Conservation (phyloP, 2,329 filamentous ascomycete genomes). For the Dothideomycetes sp. region DNA sequence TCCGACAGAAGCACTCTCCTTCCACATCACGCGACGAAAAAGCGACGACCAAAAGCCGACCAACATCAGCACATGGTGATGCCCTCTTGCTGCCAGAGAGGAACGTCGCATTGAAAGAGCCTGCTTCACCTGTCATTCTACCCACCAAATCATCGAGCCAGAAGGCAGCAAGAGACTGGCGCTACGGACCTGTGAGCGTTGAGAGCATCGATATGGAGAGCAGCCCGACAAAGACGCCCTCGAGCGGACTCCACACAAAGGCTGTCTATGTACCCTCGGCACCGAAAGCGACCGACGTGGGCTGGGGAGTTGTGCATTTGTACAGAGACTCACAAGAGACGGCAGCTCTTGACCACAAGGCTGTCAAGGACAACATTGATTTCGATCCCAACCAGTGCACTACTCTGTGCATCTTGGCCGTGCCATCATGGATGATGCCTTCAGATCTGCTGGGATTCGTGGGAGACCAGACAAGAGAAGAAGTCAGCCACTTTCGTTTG, state of each 20-base stretch:
- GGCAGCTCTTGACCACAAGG: slow-evolving; percentile 40
- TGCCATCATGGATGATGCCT: slow-evolving; percentile 87
- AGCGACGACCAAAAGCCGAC: slow-evolving; percentile 8
- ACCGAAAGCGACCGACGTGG: slow-evolving; percentile 63
- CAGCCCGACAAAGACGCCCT: slow-evolving; percentile 36
- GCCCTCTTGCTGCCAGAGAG: slow-evolving; percentile 28
- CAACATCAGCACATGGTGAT: slow-evolving; percentile 22
- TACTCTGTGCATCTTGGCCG: slow-evolving; percentile 84
- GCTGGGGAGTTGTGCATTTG: slow-evolving; percentile 89
- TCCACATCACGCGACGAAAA: neutral
- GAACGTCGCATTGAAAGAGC: slow-evolving; percentile 28
- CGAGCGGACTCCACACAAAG: slow-evolving; percentile 68
- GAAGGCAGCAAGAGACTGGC: slow-evolving; percentile 59
- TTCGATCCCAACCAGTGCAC: slow-evolving; percentile 60
- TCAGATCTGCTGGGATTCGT: slow-evolving; percentile 87
- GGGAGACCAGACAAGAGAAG: slow-evolving; percentile 73
- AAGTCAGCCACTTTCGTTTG: slow-evolving; percentile 90
- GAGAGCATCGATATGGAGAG: slow-evolving; percentile 68
- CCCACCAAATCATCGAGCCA: slow-evolving; percentile 33
- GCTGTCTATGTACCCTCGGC: slow-evolving; percentile 67
- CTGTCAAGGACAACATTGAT: slow-evolving; percentile 16
- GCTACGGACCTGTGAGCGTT: slow-evolving; percentile 69
- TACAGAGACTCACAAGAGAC: slow-evolving; percentile 79
- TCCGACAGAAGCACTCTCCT: slow-evolving; percentile 10
- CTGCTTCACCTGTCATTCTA: slow-evolving; percentile 24